Base-by-base conservation (phyloP, 139 green algal genomes). In the Chlorella sp. region DNA sequence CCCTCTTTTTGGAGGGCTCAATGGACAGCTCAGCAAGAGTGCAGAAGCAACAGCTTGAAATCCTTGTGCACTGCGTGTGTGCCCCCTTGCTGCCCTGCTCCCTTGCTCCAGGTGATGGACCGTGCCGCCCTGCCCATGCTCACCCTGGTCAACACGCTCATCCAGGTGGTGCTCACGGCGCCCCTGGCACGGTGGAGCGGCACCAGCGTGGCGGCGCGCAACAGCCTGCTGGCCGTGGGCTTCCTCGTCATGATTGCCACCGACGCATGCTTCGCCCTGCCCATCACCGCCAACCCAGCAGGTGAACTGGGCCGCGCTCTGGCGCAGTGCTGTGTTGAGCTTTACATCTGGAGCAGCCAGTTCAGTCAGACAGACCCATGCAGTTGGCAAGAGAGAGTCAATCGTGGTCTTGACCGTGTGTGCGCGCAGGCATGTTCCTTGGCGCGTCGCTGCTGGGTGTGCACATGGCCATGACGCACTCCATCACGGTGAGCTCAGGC, bases 401-500 rank as follows among this genome's bases (percentile, higher is more conserved):
- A 34, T 35, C n/a, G 4, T 59, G 65, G 24, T 17, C 3, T 30
- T 59, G 23, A 31, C 2, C 5, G 3, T 5, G 5, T 30, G n/a
- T 26, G 49, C 14, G 49, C 32, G 67, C 83, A 89, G 91, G 89
- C 73, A 93, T 94, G 89, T 83, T 90, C 3, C 49, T 82, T 49
- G 91, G 89, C 1, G 74, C 83, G 5, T 33, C 74, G 14, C 78
- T 87, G 30, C 79, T 96, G 35, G 91, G 90, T 0, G 51, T 91
- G 10, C 90, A 96, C 85, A 94, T 96, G 88, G 87, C 90, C 5
- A 75, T 91, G 73, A 96, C 91, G 0, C 91, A 96, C 74, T 86
- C 84, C 59, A 88, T 95, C 60, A 90, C 83, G 6, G 76, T 91
- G 50, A 83, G 71, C 64, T 55, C 42, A 55, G 10, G 17, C 10